Evolutionary conservation across 768 basidiomycete genomes (phyloP), one percentile per base, ranked within the genome.

Genomic region (Omphalotus guepiniiformis): DNA sequence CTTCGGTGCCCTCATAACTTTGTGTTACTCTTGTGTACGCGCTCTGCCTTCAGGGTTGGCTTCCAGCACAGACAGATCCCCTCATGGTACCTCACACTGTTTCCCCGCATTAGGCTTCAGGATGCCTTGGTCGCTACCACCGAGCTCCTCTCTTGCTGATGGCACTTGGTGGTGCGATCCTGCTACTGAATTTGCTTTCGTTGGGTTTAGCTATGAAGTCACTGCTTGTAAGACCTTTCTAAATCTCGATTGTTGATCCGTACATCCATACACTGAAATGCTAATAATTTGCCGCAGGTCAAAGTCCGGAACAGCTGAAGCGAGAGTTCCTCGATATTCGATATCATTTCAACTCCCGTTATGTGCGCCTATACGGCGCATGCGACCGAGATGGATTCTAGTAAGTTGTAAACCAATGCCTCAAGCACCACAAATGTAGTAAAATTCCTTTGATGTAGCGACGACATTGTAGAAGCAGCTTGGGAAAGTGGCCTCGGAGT

Each of bases 181-280:
- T 25, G 63, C 66, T 43, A 77, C 75, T 1, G 87, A 89, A 60
- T 87, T 85, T 54, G 87, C 78, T 0, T 88, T 88, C 58, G 63
- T 88, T 42, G 87, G 85, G 0, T 83, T 88, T 63, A 83, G 83
- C 59, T 89, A 88, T 53, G 85, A 85, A 56, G 71, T 88, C 21
- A 76, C 80, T 36, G 70, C 66, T 12, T 87, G 85, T 83, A 52
- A 38, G 78, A 63, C n/a, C n/a, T 6, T 6, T 37, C 6, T 6
- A 37, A 6, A 16, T 37, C 6, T 37, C 6, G 35, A 37, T 6
- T 15, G 5, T 37, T n/a, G n/a, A n/a, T n/a, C n/a, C n/a, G n/a
- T n/a, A n/a, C n/a, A n/a, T 16, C 23, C 18, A 11, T 12, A 7
- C 6, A 22, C 28, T 45, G 21, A 52, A 18, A 13, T 23, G 47